Conservation (phyloP, 2,329 filamentous ascomycete species). For the Colletotrichum sp. region DNA sequence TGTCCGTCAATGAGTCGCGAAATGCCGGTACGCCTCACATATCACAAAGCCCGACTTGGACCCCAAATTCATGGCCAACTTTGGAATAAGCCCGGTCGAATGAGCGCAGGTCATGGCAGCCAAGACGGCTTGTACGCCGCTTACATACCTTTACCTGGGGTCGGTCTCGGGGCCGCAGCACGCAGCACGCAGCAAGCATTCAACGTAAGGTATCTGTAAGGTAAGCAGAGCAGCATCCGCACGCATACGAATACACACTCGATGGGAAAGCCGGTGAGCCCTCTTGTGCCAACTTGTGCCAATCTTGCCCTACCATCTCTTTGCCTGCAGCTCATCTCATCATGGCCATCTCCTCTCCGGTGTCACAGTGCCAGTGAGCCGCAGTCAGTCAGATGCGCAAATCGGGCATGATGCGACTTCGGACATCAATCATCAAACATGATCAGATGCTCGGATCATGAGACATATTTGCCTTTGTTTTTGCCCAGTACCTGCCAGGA, state of each 20-base stretch:
- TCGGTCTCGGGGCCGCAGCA: not conserved
- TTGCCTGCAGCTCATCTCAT: not conserved
- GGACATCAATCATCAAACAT: not conserved
- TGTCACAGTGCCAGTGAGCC: not conserved
- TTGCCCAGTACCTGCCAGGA: not conserved
- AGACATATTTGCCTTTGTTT: not conserved
- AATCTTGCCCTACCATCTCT: not conserved
- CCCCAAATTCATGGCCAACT: not conserved
- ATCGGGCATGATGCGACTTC: not conserved
- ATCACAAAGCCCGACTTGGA: not conserved
- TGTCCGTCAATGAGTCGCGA: not conserved
- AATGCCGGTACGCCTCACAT: not conserved
- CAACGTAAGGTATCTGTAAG: not conserved
- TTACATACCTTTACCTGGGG: not conserved
- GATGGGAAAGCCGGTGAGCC: not conserved
- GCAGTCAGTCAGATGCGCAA: not conserved
- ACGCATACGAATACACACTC: not conserved
- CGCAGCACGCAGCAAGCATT: not conserved
- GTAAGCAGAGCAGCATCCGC: not conserved
- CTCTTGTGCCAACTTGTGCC: too few species aligned
- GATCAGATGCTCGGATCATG: not conserved
- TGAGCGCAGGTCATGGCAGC: not conserved
- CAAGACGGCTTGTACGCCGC: slow-evolving; percentile 10
- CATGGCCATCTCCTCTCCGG: not conserved
- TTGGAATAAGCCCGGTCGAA: not conserved